Evolutionary conservation across 352 stramenopile genomes (phyloP), one percentile per base, ranked within the genome.

Genomic region (Globisporangium cystogenes): DNA sequence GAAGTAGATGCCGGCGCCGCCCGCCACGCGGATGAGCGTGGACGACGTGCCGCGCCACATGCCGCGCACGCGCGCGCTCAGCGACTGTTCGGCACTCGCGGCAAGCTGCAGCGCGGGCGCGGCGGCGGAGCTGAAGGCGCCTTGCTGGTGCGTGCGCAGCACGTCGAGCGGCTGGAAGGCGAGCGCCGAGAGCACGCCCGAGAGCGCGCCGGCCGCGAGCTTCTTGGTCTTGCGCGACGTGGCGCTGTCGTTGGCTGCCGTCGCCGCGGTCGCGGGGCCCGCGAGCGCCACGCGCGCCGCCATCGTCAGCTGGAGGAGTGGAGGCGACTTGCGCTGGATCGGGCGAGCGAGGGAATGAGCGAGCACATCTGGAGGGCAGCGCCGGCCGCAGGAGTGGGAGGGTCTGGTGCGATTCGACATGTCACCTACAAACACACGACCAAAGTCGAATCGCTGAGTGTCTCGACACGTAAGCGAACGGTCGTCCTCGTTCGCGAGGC

Each of bases 111-210:
- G 18, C 4, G 26, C 10, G 7, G 50, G 35, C 7, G 35, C 21
- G 15, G 55, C 43, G 21, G 43, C 49, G 5, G 55, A 52, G 20
- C 74, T 74, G 56, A 93, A 95, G 5, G 79, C 81, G 36, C 84
- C 84, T 39, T 95, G 84, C 47, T 95, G 84, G 47, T 90, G 80
- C 23, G 84, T 95, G 42, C 82, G 80, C 53, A 95, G 63, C 52
- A 95, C 84, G 43, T 95, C 84, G 18, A 95, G 66, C 18, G 84
- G 84, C 65, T 95, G 84, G 64, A 95, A 94, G 26, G 78, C 77
- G 40, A 94, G 64, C 54, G 83, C 83, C 23, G 83, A 91, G 51
- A 90, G 67, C 65, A 90, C 86, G 33, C 83, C 83, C 1, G 81
- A 90, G 23, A 89, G 52, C 14, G 77, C 83, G 29, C 83, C 83